Conservation (phyloP, 352 stramenopile species). For the Aphanomyces stellatus region DNA sequence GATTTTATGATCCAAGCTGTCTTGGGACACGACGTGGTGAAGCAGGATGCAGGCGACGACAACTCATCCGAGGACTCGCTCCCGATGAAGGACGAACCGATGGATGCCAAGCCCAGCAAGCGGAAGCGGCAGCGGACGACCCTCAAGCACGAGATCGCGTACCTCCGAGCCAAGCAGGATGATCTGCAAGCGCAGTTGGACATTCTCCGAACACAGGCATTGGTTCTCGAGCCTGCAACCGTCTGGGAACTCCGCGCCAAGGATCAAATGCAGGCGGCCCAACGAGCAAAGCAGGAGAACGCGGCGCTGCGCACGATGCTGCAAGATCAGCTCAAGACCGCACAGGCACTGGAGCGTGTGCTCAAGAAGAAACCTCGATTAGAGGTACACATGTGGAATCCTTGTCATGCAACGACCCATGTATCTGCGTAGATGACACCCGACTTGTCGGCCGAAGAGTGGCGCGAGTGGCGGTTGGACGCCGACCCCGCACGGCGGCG, state of each 20-base stretch:
- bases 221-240: neutral
- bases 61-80: too few species aligned
- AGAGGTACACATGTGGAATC: neutral
- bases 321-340: conserved; percentile 15
- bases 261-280: neutral
- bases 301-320: neutral
- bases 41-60: too few species aligned
- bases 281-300: conserved; percentile 14
- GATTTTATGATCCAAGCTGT: too few species aligned
- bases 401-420: neutral
- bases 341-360: conserved; percentile 5
- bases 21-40: too few species aligned
- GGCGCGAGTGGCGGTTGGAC: neutral
- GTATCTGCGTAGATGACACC: neutral
- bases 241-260: conserved; percentile 15
- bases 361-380: conserved; percentile 12
- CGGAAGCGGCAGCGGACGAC: conserved; percentile 7
- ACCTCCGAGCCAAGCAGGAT: conserved; percentile 5
- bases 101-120: neutral
- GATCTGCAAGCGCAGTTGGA: neutral
- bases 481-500: neutral
- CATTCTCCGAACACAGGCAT: neutral
- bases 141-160: conserved; percentile 16
- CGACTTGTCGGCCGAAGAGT: neutral
- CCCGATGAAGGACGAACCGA: neutral